Conservation (phyloP, 371 early-diverging fungal genomes). For the Mucor ambiguus region DNA sequence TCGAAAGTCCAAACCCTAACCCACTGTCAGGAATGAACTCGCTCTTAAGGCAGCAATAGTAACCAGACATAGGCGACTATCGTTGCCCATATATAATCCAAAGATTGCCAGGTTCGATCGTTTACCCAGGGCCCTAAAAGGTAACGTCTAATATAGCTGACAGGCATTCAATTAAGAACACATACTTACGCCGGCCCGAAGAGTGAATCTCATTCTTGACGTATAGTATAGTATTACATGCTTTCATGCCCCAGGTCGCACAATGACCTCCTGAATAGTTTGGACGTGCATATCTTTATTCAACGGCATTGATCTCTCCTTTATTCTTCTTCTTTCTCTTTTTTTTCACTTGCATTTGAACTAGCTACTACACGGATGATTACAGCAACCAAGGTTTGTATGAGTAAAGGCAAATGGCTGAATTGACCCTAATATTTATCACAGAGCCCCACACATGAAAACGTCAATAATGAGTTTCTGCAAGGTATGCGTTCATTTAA, state of each 20-base stretch:
- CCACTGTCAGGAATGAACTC: too few species aligned
- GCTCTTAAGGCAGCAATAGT: too few species aligned
- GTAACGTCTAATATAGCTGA: too few species aligned
- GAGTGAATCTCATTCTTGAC: background rate
- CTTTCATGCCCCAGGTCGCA: background rate
- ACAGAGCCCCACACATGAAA: background rate
- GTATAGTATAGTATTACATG: background rate
- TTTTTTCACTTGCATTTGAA: background rate
- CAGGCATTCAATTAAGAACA: too few species aligned
- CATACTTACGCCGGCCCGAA: background rate
- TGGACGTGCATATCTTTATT: slow-evolving; percentile 2
- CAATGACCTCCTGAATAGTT: slow-evolving; percentile 2
- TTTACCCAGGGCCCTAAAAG: too few species aligned
- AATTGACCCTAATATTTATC: background rate
- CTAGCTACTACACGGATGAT: background rate
- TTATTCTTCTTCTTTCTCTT: background rate
- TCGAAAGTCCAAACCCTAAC: too few species aligned
- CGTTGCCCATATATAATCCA: too few species aligned
- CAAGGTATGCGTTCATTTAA: background rate
- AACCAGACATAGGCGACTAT: too few species aligned
- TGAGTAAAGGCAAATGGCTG: too few species aligned
- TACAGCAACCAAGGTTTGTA: background rate
- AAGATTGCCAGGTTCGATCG: too few species aligned
- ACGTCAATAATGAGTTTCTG: background rate
- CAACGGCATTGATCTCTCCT: background rate